Evolutionary conservation across 495 filamentous ascomycete genomes (phyloP).

Genomic region (Penicillium subrubescens): DNA sequence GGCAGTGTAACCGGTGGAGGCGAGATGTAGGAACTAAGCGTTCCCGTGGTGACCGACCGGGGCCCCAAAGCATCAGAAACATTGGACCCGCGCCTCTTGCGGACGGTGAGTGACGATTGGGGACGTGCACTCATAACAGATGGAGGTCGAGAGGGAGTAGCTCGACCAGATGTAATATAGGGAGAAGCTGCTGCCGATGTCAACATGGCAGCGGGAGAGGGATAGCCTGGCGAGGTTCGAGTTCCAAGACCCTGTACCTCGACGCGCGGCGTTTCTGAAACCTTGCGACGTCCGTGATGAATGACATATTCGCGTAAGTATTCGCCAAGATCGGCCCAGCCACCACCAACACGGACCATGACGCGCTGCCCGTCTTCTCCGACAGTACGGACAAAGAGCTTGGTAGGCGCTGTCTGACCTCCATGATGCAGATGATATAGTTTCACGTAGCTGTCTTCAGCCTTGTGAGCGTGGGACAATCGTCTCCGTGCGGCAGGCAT

Average conservation of each 20-base stretch:
- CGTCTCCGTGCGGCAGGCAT: constrained; percentile 57
- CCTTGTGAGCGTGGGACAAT: constrained; percentile 33
- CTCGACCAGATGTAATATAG: constrained; percentile 29
- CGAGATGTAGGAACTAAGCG: constrained; percentile 32
- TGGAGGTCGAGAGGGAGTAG: constrained; percentile 36
- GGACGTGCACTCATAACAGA: constrained; percentile 44
- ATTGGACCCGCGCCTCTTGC: constrained; percentile 44
- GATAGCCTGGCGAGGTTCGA: constrained; percentile 37
- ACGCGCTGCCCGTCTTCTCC: constrained; percentile 89
- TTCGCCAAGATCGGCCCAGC: constrained; percentile 93
- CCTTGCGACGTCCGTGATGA: constrained; percentile 70
- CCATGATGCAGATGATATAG: constrained; percentile 90
- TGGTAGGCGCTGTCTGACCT: constrained; percentile 81
- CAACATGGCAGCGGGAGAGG: constrained; percentile 31
- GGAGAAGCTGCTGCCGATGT: constrained; percentile 21
- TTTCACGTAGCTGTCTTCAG: constrained; percentile 68
- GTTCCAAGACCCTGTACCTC: constrained; percentile 45
- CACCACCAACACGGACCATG: constrained; percentile 96
- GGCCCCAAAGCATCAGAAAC: constrained; percentile 38
- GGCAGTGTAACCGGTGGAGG: constrained; percentile 32
- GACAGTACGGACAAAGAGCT: constrained; percentile 88
- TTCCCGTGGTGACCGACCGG: constrained; percentile 32
- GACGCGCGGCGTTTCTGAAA: constrained; percentile 45
- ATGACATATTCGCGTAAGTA: constrained; percentile 91
- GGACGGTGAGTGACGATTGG: constrained; percentile 43